These are phyloP conservation scores for Leccinum laetum DNA, from an alignment of 1,284 basidiomycete species.

Conservation along the genomic window DNA sequence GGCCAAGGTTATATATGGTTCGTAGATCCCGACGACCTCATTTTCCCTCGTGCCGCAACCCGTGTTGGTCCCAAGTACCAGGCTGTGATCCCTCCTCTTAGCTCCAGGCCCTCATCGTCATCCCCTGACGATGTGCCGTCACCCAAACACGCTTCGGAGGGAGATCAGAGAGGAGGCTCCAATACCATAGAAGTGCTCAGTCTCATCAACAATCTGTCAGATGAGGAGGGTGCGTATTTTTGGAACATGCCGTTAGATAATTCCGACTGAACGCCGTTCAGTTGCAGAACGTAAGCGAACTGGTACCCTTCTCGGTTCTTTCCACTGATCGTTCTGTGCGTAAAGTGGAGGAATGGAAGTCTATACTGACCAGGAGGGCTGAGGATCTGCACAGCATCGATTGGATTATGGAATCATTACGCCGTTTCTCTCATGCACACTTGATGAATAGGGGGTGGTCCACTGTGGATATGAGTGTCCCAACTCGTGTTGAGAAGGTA, in stretches of 20 bases:
- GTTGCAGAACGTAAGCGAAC: constrained; percentile 29
- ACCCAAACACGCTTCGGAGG: constrained; percentile 8
- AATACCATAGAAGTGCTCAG: constrained; percentile 73
- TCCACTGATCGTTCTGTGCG: constrained; percentile 12
- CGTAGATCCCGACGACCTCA: constrained; percentile 89
- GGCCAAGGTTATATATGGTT: constrained; percentile 24
- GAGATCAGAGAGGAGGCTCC: constrained; percentile 71
- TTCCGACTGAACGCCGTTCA: constrained; percentile 16
- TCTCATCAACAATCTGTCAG: constrained; percentile 58
- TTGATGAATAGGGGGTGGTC: constrained; percentile 52
- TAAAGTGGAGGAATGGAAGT: constrained; percentile 63
- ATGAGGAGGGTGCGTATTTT: constrained; percentile 58
- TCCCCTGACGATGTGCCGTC: constrained; percentile 35
- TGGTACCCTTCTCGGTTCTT: not conserved
- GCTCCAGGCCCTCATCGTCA: constrained; percentile 28
- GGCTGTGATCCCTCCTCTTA: constrained; percentile 53
- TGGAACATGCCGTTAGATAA: constrained; percentile 16
- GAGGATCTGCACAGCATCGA: constrained; percentile 63
- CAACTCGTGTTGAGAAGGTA: constrained; percentile 62
- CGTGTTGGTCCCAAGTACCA: constrained; percentile 89
- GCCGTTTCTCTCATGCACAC: constrained; percentile 65
- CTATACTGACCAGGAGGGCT: constrained; percentile 47
- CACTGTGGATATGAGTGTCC: constrained; percentile 62
- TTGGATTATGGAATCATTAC: constrained; percentile 73
- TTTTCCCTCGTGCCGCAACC: constrained; percentile 90